A percentile compares a stretch with the other conserved stretches of the same genome.
Conservation (phyloP, 2,329 filamentous ascomycete genomes). For the Fusarium multiceps region DNA sequence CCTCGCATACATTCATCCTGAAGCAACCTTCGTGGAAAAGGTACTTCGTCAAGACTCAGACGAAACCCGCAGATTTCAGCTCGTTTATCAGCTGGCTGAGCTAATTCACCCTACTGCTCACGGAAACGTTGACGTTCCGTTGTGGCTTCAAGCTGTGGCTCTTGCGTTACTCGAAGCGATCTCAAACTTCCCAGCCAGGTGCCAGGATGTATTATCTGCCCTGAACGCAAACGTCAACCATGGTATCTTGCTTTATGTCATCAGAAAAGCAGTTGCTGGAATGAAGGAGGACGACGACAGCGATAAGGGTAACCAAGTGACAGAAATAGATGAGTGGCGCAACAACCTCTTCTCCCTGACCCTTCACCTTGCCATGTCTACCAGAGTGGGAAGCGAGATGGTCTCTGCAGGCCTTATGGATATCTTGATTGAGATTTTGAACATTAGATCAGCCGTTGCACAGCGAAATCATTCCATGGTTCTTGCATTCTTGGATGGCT, state of each 20-base stretch:
- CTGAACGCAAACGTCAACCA: slow-evolving; percentile 96
- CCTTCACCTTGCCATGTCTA: slow-evolving; percentile 79
- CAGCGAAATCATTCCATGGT: slow-evolving; percentile 86
- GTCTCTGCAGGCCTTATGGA: slow-evolving; percentile 90
- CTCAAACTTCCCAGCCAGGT: slow-evolving; percentile 79
- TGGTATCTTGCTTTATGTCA: slow-evolving; percentile 91
- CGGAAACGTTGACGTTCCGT: slow-evolving; percentile 74
- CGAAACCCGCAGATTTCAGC: slow-evolving; percentile 86
- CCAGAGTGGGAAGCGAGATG: slow-evolving; percentile 82
- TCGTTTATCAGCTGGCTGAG: slow-evolving; percentile 92
- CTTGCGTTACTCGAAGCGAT: slow-evolving; percentile 87
- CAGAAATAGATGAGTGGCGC: slow-evolving; percentile 87
- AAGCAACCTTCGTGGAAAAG: slow-evolving; percentile 85
- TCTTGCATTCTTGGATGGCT: slow-evolving; percentile 86
- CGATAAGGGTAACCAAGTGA: slow-evolving; percentile 69
- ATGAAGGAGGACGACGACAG: slow-evolving; percentile 69
- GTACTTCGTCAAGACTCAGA: slow-evolving; percentile 89
- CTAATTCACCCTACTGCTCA: slow-evolving; percentile 85
- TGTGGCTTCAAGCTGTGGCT: slow-evolving; percentile 83
- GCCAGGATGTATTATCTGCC: slow-evolving; percentile 86
- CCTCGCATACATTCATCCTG: slow-evolving; percentile 87
- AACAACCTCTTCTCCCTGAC: slow-evolving; percentile 90
- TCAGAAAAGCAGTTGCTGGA: slow-evolving; percentile 88
- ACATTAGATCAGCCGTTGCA: slow-evolving; percentile 82
- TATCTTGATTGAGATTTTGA: slow-evolving; percentile 88